Evolutionary conservation across 345 rosid species (phyloP), one percentile per base, ranked within the genome.

Genomic region (Punica granatum): DNA sequence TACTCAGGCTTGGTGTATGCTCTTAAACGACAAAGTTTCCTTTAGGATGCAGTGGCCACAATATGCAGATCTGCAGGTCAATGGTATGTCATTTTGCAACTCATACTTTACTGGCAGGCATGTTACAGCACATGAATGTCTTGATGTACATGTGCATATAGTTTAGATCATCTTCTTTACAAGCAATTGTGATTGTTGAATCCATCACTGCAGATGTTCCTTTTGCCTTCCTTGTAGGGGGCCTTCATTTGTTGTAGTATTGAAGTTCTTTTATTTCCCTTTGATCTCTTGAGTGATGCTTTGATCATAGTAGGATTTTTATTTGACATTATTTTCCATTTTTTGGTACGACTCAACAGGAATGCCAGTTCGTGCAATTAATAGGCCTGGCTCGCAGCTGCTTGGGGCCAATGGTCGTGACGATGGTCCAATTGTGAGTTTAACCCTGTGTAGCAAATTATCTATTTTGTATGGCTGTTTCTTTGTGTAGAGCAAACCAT

Each of bases 11-110:
- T 95, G 99, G 99, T 95, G 99, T 76, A 90, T 95, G 97, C 99
- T 95, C 77, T 77, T 95, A 76, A 95, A 92, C 76, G 98, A 95
- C 79, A 92, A 90, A 80, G 99, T 95, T 69, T 74, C 87, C 43
- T 95, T 79, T 70, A 84, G 99, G 88, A 88, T 95, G 94, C 99
- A 92, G 65, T 95, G 99, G 99, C 99, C 99, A 11, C 97, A 95
- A 54, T 79, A 73, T 81, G 83, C 94, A 63, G 97, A 95, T 72
- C 82, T 95, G 69, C 99, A 90, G 76, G 78, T 92, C 74, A 95
- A 95, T 82, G 99, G 99, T 95, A 92, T 69, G 83, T 35, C 60
- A 13, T 51, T 48, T 12, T 49, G 63, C 41, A 37, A 33, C 32
- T 53, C 42, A 60, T 71, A 42, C 26, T 28, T 23, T 63, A 21